Percentiles rank a stretch among this genome's conserved stretches.
These are phyloP conservation scores for Pythium monospermum DNA, from an alignment of 352 stramenopile species.

Conservation along the genomic window DNA sequence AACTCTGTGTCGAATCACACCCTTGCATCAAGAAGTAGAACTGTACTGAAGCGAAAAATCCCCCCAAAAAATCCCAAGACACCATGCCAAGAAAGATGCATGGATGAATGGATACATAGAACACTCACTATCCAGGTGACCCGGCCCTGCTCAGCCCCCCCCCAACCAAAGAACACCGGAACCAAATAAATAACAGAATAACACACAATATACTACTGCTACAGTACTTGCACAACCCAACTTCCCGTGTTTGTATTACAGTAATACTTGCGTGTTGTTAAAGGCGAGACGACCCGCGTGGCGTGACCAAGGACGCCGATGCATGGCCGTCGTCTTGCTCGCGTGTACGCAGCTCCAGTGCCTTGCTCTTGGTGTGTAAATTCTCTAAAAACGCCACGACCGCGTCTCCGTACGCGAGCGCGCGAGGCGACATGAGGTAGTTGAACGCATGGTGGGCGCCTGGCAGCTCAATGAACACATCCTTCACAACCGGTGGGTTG, in stretches of 20 bases:
- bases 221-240: neutral
- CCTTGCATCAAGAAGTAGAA: too few relatives aligned
- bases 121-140: too few relatives aligned
- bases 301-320: neutral
- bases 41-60: too few relatives aligned
- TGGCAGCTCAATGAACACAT: constrained; percentile 62
- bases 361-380: constrained; percentile 43
- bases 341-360: neutral
- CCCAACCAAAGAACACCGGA: too few relatives aligned
- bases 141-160: too few relatives aligned
- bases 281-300: constrained; percentile 8
- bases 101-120: too few relatives aligned
- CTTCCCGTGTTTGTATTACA: neutral
- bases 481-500: constrained; percentile 24
- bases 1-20: too few relatives aligned
- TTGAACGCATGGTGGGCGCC: constrained; percentile 72
- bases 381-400: constrained; percentile 61
- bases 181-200: neutral
- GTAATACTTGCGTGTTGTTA: neutral
- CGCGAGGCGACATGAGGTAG: constrained; percentile 63
- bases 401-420: constrained; percentile 59
- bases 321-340: neutral
- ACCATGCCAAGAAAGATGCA: neutral
- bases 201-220: neutral
- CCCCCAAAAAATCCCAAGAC: neutral